Evolutionary conservation across 805 yeast species (phyloP), one percentile per base, ranked within the genome.

Genomic region (Lipomyces sp.): DNA sequence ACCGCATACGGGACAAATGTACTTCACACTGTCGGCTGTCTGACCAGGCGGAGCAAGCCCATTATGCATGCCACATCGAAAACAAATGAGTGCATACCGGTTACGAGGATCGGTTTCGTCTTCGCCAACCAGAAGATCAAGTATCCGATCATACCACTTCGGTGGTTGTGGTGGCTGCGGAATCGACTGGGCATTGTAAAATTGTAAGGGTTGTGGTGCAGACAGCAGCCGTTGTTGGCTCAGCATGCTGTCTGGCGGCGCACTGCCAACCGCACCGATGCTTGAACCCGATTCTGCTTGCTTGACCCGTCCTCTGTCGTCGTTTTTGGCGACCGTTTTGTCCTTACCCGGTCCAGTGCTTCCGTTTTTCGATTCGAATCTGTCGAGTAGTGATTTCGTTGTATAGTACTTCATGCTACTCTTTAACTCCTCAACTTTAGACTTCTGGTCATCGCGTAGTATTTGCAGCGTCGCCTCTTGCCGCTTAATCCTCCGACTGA

Each of bases 31-130:
- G 1, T 71, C 73, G 0, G 94, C 88, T 2, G 75, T 67, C 66
- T 82, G 78, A 6, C 89, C 88, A 1, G 90, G 92, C 3, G 92
- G 90, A 0, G 96, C 96, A 56, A 90, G 80, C 0, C 97, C 97
- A 73, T 91, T 90, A 76, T 90, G 96, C 18, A 80, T 81, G 30
- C 76, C 79, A 74, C 97, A 90, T n/a, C 81, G 77, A 24, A 73
- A 69, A 75, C 97, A 90, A 15, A 90, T 88, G 70, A 90, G 80
- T 0, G 96, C 96, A 74, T 82, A 89, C 55, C 96, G 77, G 65
- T 79, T 79, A 55, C 85, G 85, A 0, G 89, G 82, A 57, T 85
- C 80, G 57, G 84, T 77, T 73, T 89, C 94, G 76, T 87, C 90
- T 60, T 84, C 85, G 29, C 92, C 94, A 2, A 85, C 76, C 7